phyloP scores from a whole-genome alignment of 495 filamentous ascomycete species.

The Margaritispora aquatica region DNA sequence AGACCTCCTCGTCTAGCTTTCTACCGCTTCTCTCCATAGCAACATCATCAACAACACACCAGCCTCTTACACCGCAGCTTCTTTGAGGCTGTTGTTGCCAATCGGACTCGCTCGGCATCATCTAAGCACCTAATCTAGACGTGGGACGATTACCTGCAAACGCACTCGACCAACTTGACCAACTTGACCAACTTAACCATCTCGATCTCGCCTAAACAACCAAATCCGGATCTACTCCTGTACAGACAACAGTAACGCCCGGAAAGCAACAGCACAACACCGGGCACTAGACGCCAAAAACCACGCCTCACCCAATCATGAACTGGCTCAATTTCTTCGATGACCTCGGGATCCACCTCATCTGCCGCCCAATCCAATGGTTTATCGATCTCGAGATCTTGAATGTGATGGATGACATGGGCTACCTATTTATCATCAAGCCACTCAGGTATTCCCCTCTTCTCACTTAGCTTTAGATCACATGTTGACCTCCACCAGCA shows the following conservation, averaged over 20 bases:
- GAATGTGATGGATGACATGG: slow-evolving; percentile 16
- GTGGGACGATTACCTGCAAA: too few relatives aligned
- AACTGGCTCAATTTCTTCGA: slow-evolving; percentile 14
- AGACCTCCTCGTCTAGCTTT: background rate
- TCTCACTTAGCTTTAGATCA: background rate
- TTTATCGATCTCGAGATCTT: background rate
- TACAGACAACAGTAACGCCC: background rate
- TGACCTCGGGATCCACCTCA: slow-evolving; percentile 10
- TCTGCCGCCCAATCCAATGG: background rate
- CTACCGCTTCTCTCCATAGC: background rate
- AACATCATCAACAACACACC: background rate
- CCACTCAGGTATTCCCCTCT: slow-evolving; percentile 9
- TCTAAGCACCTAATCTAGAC: too few relatives aligned
- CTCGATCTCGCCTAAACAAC: too few relatives aligned
- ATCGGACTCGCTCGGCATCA: too few relatives aligned
- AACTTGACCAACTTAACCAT: too few relatives aligned
- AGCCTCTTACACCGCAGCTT: background rate
- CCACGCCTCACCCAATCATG: too few relatives aligned
- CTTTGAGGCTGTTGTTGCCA: too few relatives aligned
- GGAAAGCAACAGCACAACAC: background rate
- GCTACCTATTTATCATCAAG: slow-evolving; percentile 4
- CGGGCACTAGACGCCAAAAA: too few relatives aligned
- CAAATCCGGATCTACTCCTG: too few relatives aligned
- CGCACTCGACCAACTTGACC: too few relatives aligned
- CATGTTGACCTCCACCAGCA: background rate